phyloP scores from a whole-genome alignment of 2,329 filamentous ascomycete genomes.

The Talaromyces sp. region DNA sequence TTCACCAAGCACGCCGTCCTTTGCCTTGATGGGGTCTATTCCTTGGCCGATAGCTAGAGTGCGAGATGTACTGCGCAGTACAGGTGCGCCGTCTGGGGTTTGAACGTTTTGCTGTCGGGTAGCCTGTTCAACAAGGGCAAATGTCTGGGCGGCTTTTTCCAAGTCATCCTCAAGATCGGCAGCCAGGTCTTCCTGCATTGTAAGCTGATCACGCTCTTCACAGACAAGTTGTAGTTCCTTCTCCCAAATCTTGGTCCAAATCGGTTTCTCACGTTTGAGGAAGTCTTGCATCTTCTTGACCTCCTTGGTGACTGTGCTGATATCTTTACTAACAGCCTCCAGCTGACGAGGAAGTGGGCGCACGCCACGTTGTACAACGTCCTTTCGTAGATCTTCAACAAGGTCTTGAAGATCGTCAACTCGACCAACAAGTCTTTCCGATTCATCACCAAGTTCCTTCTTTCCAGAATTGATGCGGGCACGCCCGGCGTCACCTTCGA shows the following conservation, averaged over 20 bases:
- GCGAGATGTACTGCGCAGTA: conserved; percentile 52
- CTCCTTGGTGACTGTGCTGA: conserved; percentile 74
- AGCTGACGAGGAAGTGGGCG: conserved; percentile 86
- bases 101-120: conserved; percentile 94
- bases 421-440: conserved; percentile 81
- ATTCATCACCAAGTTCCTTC: conserved; percentile 80
- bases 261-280: conserved; percentile 83
- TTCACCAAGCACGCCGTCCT: conserved; percentile 87
- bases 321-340: conserved; percentile 83
- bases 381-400: conserved; percentile 94
- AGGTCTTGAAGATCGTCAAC: conserved; percentile 97
- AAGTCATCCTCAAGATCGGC: conserved; percentile 90
- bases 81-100: conserved; percentile 45
- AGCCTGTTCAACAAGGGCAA: conserved; percentile 91
- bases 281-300: conserved; percentile 93
- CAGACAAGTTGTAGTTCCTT: conserved; percentile 94
- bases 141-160: conserved; percentile 89
- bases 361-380: conserved; percentile 89
- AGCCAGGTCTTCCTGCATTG: conserved; percentile 92
- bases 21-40: conserved; percentile 73
- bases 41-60: conserved; percentile 48
- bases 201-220: conserved; percentile 89
- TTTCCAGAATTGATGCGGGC: conserved; percentile 82
- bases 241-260: conserved; percentile 99
- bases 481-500: conserved; percentile 75